Evolutionary conservation across 805 yeast genomes (phyloP).

Genomic region (Wickerhamiella sergipiensis): DNA sequence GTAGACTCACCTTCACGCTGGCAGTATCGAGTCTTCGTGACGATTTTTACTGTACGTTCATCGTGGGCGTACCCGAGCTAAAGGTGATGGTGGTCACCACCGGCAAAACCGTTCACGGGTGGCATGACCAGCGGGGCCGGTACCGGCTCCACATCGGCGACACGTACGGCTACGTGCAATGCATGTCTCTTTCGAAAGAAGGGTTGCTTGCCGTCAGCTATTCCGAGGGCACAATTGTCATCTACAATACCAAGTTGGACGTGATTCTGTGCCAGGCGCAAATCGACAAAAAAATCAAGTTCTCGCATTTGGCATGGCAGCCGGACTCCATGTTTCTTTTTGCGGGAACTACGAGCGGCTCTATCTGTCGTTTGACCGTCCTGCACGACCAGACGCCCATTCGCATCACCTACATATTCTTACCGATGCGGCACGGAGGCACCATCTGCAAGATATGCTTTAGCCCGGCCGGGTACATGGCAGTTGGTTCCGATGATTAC

Average conservation of each 20-base stretch:
- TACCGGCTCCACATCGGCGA: neutral
- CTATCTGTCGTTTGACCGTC: neutral
- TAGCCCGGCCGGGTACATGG: constrained; percentile 25
- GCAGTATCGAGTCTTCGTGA: neutral
- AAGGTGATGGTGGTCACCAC: neutral
- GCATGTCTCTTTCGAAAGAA: neutral
- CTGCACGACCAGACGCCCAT: neutral
- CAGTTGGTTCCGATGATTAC: constrained; percentile 80
- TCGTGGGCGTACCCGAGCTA: neutral
- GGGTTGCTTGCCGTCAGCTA: neutral
- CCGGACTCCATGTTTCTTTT: neutral
- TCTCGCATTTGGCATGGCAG: neutral
- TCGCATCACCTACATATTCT: neutral
- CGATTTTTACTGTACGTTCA: neutral
- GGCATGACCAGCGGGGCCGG: neutral
- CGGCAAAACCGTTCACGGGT: neutral
- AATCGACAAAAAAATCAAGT: neutral
- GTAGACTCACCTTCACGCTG: neutral
- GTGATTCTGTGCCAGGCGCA: neutral
- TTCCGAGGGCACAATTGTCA: neutral
- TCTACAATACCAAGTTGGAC: neutral
- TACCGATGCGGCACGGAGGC: neutral
- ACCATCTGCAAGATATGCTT: neutral
- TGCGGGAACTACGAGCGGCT: neutral
- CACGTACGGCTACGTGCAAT: neutral